phyloP scores from a whole-genome alignment of 2,329 filamentous ascomycete species.

The Emericellopsis cladophorae region DNA sequence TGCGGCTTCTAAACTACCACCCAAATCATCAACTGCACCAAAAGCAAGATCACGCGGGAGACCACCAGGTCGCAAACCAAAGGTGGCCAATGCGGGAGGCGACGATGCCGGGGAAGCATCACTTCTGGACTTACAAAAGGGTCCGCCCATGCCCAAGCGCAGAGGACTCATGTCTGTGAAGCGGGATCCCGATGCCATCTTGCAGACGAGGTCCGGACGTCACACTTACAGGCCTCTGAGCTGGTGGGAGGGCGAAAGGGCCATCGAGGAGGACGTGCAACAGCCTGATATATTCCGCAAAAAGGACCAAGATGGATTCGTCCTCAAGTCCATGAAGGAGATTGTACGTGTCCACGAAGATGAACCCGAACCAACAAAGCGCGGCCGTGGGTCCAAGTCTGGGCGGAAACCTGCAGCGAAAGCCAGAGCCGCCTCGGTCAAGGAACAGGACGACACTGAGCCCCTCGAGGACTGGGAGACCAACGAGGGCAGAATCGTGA shows the following conservation, averaged over 20 bases:
- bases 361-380: not conserved
- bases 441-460: slow-evolving; percentile 20
- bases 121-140: slow-evolving; percentile 34
- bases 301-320: slow-evolving; percentile 24
- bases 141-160: slow-evolving; percentile 41
- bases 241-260: slow-evolving; percentile 77
- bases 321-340: slow-evolving; percentile 62
- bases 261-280: slow-evolving; percentile 54
- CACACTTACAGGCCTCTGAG: slow-evolving; percentile 67
- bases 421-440: not conserved
- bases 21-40: not conserved
- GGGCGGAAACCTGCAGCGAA: slow-evolving; percentile 13
- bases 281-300: slow-evolving; percentile 29
- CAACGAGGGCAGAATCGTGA: slow-evolving; percentile 49
- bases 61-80: slow-evolving; percentile 4
- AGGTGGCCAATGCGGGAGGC: slow-evolving; percentile 16
- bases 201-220: slow-evolving; percentile 62
- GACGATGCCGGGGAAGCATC: slow-evolving; percentile 31
- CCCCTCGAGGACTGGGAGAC: slow-evolving; percentile 55
- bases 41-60: slow-evolving; percentile 1
- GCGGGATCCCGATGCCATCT: slow-evolving; percentile 34
- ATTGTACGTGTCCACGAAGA: slow-evolving; percentile 48
- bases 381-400: slow-evolving; percentile 18
- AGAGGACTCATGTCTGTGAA: slow-evolving; percentile 41
- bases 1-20: slow-evolving; percentile 12